Conservation (phyloP, 441 rosid genomes). For the Corymbia calophylla region DNA sequence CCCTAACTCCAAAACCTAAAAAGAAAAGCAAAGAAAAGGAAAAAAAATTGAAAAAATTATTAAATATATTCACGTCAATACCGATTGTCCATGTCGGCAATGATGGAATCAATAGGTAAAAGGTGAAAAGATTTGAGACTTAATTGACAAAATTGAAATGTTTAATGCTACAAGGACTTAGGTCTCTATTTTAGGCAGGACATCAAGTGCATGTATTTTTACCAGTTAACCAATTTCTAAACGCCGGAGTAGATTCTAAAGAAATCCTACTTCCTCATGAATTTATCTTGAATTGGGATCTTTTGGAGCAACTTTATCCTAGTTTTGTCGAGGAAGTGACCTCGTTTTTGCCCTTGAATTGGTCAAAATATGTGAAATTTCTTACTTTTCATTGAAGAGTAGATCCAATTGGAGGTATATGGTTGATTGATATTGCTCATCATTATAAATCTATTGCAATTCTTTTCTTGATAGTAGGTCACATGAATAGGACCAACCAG, state of each 20-base stretch:
- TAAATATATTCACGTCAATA: too few species aligned
- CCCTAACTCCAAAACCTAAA: too few species aligned
- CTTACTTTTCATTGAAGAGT: not conserved
- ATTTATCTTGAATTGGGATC: not conserved
- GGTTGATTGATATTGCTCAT: not conserved
- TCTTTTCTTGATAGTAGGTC: not conserved
- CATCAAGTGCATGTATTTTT: not conserved
- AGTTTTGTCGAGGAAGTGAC: rapidly evolving
- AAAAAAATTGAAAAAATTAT: too few species aligned
- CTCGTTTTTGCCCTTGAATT: not conserved
- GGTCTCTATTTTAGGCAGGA: not conserved
- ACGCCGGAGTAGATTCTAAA: not conserved
- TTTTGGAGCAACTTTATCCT: not conserved
- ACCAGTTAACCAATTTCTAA: not conserved
- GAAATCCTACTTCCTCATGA: not conserved
- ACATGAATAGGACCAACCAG: not conserved
- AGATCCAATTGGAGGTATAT: not conserved
- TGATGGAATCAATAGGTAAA: too few species aligned
- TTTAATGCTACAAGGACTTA: too few species aligned
- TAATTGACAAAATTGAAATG: too few species aligned
- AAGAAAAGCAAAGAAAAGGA: too few species aligned
- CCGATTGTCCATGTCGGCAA: too few species aligned
- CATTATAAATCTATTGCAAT: not conserved
- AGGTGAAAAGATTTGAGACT: too few species aligned
- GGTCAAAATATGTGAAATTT: not conserved